Base-by-base conservation (phyloP, 805 yeast genomes). In the Candida succiphila region DNA sequence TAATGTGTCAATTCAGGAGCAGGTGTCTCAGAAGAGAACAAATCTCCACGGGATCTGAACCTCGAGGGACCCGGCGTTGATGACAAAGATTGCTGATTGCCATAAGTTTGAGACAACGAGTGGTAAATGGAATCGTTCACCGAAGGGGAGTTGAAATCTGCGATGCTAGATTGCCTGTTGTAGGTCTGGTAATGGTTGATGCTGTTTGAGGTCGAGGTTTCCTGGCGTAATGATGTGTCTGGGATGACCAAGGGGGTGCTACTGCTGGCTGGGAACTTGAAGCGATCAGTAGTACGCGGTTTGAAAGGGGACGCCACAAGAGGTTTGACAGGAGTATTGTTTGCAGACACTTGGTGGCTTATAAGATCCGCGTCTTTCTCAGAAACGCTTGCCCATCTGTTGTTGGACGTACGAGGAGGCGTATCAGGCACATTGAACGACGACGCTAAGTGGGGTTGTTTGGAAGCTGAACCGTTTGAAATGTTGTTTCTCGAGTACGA, bases 221-320 rank as follows among this genome's bases (percentile, higher is more conserved):
- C 35, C 24, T 18, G 27, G 18, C 17, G 34, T 4, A n/a, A 12
- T 24, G 26, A 32, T 5, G 24, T 20, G 7, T 23, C 25, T 20
- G 25, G 22, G 5, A 31, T 17, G 7, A 21, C 10, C 23, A 10
- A 21, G 7, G 23, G 10, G 23, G 7, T 21, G 7, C n/a, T n/a
- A n/a, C n/a, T n/a, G n/a, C n/a, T n/a, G n/a, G n/a, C n/a, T n/a
- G n/a, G n/a, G n/a, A n/a, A n/a, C n/a, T n/a, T n/a, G n/a, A n/a
- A n/a, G n/a, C n/a, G n/a, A n/a, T n/a, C n/a, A n/a, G 23, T 7
- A 21, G 7, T 10, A 16, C 32, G 27, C 14, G 51, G 35, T 37
- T 48, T 49, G 39, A 56, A 52, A 2, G 62, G 61, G 3, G 62
- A 54, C 19, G 49, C 43, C 14, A 54, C 48, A 20, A 57, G 41